Percentiles rank a stretch among this genome's conserved stretches.
These are phyloP conservation scores for Diplogelasinospora grovesii DNA, from an alignment of 495 filamentous ascomycete species.

Conservation along the genomic window DNA sequence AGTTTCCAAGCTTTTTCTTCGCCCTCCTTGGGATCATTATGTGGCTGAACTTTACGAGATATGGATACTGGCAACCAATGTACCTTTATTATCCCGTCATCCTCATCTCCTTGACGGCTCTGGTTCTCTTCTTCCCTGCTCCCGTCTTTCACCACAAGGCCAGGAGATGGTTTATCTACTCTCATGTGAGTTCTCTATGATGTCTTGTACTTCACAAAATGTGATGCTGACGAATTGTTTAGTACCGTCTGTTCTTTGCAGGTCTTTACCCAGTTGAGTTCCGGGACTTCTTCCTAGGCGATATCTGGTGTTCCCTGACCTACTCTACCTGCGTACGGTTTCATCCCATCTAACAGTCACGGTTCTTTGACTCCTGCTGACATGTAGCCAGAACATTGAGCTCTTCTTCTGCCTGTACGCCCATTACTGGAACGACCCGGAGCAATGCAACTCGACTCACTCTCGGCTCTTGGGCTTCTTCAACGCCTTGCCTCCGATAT, in stretches of 20 bases:
- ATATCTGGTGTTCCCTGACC: conserved; percentile 93
- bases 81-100: conserved; percentile 88
- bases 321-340: conserved; percentile 80
- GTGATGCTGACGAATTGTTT: conserved; percentile 11
- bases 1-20: conserved; percentile 71
- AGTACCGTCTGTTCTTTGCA: conserved; percentile 80
- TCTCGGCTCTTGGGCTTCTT: conserved; percentile 85
- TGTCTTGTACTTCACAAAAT: neutral
- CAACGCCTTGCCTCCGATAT: conserved; percentile 72
- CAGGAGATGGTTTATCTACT: conserved; percentile 76
- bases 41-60: conserved; percentile 77
- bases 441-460: conserved; percentile 76
- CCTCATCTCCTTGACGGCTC: conserved; percentile 56
- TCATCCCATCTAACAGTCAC: neutral
- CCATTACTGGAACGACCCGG: conserved; percentile 60
- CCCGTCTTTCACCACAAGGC: conserved; percentile 69
- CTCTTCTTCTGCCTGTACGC: conserved; percentile 95
- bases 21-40: conserved; percentile 73
- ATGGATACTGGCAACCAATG: conserved; percentile 53
- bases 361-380: neutral
- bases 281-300: conserved; percentile 92
- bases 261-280: conserved; percentile 93
- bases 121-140: conserved; percentile 68
- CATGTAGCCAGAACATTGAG: conserved; percentile 60
- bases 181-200: conserved; percentile 52